Base-by-base conservation (phyloP, 116 monocot species). In the Dioscorea cayenensis region DNA sequence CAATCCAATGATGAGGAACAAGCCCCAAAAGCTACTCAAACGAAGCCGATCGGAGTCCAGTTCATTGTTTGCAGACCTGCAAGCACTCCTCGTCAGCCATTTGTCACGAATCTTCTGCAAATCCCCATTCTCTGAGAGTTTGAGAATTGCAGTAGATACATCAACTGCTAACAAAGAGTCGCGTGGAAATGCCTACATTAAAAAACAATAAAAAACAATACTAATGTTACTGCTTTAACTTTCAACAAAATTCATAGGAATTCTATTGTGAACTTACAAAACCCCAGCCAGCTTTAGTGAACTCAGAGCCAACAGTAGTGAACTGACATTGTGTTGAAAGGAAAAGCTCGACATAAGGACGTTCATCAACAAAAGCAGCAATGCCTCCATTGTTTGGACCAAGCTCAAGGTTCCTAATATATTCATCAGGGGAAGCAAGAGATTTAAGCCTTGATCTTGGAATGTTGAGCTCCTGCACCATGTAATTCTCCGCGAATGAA, bases 31-130 rank as follows among this genome's bases (percentile, higher is more conserved):
- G 74, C 81, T 88, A 8, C 28, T 61, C 7, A 88, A 81, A 28
- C 68, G 78, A 19, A 84, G 87, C 29, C 48, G 72, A 4, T 76
- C 28, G 3, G 87, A 73, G 1, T 78, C 76, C 7, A 84, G 37
- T 25, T 71, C 67, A 5, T 63, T 51, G 19, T 27, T 62, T 13
- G 82, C 61, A 1, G 71, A 62, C 28, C 8, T 55, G 60, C 84
- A 88, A 0, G 13, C 65, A 14, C 19, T 66, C 7, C 43, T 74
- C 19, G 55, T 72, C 48, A 88, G 71, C 88, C 88, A 93, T 52
- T 93, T 93, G 79, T 93, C 85, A 36, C 75, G 82, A 59, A 93
- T 93, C 66, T 83, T 79, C 38, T 93, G 93, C 25, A 89, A 86
- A 65, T 93, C 89, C 1, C 93, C 93, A 37, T 81, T 93, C 68